A percentile compares a stretch with the other conserved stretches of the same genome.
Conservation (phyloP, 257 asterid species). For the Solanum habrochaites region DNA sequence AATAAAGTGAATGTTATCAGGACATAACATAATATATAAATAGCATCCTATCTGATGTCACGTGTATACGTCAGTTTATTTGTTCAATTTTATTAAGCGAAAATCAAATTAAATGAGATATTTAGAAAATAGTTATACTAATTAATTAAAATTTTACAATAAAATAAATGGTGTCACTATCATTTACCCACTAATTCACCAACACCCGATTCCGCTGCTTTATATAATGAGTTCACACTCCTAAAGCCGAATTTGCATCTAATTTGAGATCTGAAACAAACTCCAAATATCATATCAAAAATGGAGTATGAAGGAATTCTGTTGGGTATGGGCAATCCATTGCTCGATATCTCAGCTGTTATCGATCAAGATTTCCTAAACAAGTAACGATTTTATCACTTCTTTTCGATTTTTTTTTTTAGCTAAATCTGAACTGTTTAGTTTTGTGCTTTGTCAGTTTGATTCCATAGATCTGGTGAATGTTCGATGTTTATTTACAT, state of each 20-base stretch:
- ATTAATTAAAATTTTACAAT: not conserved
- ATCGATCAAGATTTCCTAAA: constrained; percentile 72
- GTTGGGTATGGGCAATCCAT: constrained; percentile 94
- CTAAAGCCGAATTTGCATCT: not conserved
- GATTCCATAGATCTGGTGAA: not conserved
- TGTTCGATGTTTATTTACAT: not conserved
- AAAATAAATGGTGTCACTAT: not conserved
- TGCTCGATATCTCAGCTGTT: constrained; percentile 71
- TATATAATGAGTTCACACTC: not conserved
- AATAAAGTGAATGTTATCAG: too few species aligned
- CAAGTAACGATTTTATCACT: constrained; percentile 31
- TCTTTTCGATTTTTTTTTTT: not conserved
- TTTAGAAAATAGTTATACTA: too few species aligned
- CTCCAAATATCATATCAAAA: not conserved
- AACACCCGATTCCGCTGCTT: not conserved
- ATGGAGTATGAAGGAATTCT: constrained; percentile 70
- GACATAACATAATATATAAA: too few species aligned
- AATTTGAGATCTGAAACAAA: not conserved
- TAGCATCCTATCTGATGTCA: too few species aligned
- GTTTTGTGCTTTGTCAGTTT: not conserved
- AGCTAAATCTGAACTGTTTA: not conserved
- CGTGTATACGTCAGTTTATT: too few species aligned
- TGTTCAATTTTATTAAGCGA: too few species aligned
- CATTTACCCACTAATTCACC: not conserved
- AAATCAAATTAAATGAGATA: too few species aligned